phyloP scores from a whole-genome alignment of 2,329 filamentous ascomycete genomes.

The Colletotrichum paranaense region DNA sequence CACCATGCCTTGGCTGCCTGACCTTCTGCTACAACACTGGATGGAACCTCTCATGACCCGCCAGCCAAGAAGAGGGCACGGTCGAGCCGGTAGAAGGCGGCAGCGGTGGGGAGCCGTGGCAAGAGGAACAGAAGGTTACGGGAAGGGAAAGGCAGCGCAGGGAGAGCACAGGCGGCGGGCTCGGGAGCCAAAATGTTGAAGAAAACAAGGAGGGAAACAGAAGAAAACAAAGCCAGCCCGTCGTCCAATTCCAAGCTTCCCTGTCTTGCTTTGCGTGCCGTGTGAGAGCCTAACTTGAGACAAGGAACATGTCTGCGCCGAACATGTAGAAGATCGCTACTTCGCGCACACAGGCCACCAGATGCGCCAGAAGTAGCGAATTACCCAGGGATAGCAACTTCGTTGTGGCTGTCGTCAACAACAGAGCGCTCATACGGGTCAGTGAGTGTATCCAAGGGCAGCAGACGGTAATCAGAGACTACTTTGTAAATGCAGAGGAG shows the following conservation, averaged over 20 bases:
- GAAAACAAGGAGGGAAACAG: background rate
- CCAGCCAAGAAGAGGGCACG: background rate
- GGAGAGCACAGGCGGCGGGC: background rate
- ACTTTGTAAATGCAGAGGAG: too few relatives aligned
- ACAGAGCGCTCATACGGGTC: background rate
- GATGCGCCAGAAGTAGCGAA: background rate
- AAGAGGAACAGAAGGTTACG: background rate
- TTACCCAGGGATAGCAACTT: background rate
- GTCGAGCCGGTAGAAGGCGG: background rate
- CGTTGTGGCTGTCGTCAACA: background rate
- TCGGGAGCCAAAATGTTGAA: background rate
- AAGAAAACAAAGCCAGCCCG: background rate
- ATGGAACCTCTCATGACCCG: background rate
- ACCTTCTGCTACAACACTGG: background rate
- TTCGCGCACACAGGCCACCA: slow-evolving; percentile 8
- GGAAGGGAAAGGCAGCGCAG: background rate
- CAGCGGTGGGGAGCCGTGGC: background rate
- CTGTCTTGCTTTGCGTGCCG: background rate
- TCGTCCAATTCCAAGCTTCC: too few relatives aligned
- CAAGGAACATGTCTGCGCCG: slow-evolving; percentile 12
- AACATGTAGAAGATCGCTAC: background rate
- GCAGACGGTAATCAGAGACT: too few relatives aligned
- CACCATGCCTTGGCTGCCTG: background rate
- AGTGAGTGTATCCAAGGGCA: too few relatives aligned
- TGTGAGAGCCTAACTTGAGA: background rate